Evolutionary conservation across 164 flowering plant species (phyloP), one percentile per base, ranked within the genome.

Genomic region (Chimonanthus praecox): DNA sequence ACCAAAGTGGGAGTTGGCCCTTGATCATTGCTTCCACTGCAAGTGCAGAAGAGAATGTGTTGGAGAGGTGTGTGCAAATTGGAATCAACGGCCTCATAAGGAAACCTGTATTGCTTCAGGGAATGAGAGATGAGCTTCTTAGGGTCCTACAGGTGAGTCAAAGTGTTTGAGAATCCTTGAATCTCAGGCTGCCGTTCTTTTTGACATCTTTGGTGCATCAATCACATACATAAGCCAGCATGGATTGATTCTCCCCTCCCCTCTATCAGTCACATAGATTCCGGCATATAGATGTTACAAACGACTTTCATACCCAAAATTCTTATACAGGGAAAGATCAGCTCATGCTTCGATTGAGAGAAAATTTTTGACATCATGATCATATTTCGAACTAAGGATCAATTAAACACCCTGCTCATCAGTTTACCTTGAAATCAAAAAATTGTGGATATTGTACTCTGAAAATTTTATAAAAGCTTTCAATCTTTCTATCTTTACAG

Each of bases 11-110:
- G 9, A 77, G 72, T 70, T 89, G 92, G 90, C 98, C 97, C 0
- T 64, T 89, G 82, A 87, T 94, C 58, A 71, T 94, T 18, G 98
- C 88, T 43, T 65, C 88, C 54, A 87, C 97, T 2, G 84, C 94
- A 4, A 85, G 85, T 73, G 87, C 86, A 4, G 97, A 90, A 21
- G 93, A 85, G 48, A 88, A 87, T 67, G 73, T 86, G 62, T 80
- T 88, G 88, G 92, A 87, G n/a, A 83, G 74, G 74, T 92, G 98
- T 78, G 49, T 77, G 78, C 88, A 87, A 73, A 70, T 74, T 18
- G 99, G 99, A 49, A 91, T 94, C 78, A 91, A 91, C 74, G 97
- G 99, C 3, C 74, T 90, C 2, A 77, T 94, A 43, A 80, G 85
- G 58, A 92, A 91, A 77, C 98, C 99, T 11, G 88, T 87, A 63